These are phyloP conservation scores for Chalciporus chontae DNA, from an alignment of 768 basidiomycete genomes.

Conservation along the genomic window DNA sequence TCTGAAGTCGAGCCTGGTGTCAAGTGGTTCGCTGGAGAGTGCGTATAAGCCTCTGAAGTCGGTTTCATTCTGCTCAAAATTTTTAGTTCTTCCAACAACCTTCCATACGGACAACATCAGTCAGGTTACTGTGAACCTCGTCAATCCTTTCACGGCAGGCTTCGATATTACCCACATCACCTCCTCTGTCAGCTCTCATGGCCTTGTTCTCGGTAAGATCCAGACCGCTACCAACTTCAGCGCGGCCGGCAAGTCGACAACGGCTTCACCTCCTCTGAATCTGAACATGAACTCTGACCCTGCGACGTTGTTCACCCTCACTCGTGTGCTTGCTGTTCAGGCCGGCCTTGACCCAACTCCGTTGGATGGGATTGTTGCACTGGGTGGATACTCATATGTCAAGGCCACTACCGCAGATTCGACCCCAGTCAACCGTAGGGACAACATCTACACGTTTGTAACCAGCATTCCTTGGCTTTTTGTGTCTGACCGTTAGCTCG, in stretches of 20 bases:
- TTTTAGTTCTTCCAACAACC: conserved; percentile 59
- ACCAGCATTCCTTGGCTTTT: background rate
- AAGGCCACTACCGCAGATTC: conserved; percentile 32
- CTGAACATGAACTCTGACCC: conserved; percentile 70
- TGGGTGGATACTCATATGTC: conserved; percentile 67
- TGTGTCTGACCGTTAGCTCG: conserved; percentile 1
- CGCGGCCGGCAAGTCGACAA: conserved; percentile 50
- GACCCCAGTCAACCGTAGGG: conserved; percentile 33
- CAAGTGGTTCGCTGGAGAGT: conserved; percentile 54
- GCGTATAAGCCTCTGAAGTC: conserved; percentile 1
- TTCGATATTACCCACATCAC: conserved; percentile 56
- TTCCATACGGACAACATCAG: conserved; percentile 59
- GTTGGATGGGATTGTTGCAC: conserved; percentile 59
- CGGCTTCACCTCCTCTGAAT: conserved; percentile 53
- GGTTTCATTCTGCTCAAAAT: background rate
- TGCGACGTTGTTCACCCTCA: conserved; percentile 63
- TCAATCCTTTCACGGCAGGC: conserved; percentile 64
- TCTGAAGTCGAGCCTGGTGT: conserved; percentile 52
- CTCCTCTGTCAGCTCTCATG: conserved; percentile 59
- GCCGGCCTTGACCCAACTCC: conserved; percentile 59
- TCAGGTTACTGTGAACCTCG: conserved; percentile 58
- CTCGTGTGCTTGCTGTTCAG: conserved; percentile 60
- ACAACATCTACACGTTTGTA: conserved; percentile 50
- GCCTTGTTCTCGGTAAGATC: conserved; percentile 61
- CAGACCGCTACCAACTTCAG: conserved; percentile 48